Evolutionary conservation across 2,329 filamentous ascomycete species (phyloP), one percentile per base, ranked within the genome.

Genomic region (Pseudopithomyces maydicus): DNA sequence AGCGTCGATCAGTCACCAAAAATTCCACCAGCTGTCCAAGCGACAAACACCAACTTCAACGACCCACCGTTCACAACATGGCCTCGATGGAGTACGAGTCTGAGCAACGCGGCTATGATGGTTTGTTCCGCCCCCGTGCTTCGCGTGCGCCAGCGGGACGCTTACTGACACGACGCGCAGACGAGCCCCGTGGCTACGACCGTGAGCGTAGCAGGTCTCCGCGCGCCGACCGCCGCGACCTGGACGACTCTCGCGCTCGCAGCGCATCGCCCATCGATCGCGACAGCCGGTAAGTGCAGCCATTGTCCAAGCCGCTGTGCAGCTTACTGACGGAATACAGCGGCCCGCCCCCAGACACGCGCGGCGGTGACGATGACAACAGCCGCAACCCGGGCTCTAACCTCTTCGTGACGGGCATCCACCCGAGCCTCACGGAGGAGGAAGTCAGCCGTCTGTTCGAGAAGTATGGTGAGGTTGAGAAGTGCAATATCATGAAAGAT

Each of bases 401-500:
- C 82, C 90, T 99, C 58, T 99, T 99, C 78, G 95, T 99, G 66
- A 99, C 95, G 63, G 95, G 95, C 69, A 99, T 99, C 66, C 92
- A 98, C 77, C 95, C 95, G 56, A 90, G 91, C 71, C 86, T 99
- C 65, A 88, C 86, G 46, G 95, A 99, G 78, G 85, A 88, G 15
- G 95, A 98, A 75, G 91, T 99, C 60, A 90, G 90, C 53, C 92
- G 92, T 77, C 88, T 99, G 65, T 99, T 99, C 74, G 92, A 97
- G 81, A 99, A 98, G 81, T 98, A 98, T 73, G 95, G 95, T 68
- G 92, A 97, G 75, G 95, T 99, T 51, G 94, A 98, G 81, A 98
- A 96, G 81, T 98, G 94, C 82, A 96, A 97, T 78, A 99, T 99
- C 81, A 99, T 99, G 95, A 88, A 94, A 73, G 95, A 99, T 75